phyloP scores from a whole-genome alignment of 176 grass and related monocot genomes.

The Poa pratensis region DNA sequence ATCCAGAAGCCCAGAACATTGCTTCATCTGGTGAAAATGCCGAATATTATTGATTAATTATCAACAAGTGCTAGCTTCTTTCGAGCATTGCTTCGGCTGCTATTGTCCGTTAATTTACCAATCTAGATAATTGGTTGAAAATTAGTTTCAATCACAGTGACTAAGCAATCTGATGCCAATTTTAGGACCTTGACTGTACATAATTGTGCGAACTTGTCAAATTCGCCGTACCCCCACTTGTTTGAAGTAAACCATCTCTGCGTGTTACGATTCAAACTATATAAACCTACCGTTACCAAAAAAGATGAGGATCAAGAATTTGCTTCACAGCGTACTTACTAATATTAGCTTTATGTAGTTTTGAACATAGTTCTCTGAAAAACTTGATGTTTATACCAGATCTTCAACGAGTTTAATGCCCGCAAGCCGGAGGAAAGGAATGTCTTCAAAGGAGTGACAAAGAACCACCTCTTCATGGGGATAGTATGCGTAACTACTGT shows the following conservation, averaged over 20 bases:
- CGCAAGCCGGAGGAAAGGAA: constrained; percentile 88
- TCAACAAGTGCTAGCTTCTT: not conserved
- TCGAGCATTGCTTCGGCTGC: not conserved
- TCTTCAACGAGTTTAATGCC: constrained; percentile 95
- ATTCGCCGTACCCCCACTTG: not conserved
- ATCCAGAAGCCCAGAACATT: not conserved
- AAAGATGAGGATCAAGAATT: not conserved
- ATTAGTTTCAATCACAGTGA: not conserved
- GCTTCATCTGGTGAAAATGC: not conserved
- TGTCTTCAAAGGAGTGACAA: constrained; percentile 81
- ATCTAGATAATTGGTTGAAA: not conserved
- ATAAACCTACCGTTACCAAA: not conserved
- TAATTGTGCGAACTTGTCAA: not conserved
- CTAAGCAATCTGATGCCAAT: not conserved
- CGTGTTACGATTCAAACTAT: constrained; percentile 3
- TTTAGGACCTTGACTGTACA: constrained; percentile 1
- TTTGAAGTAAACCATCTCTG: not conserved
- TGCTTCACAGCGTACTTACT: not conserved
- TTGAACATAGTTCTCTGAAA: not conserved
- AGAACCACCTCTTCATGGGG: constrained; percentile 76
- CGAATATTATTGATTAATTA: not conserved
- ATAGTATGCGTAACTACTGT: constrained; percentile 74
- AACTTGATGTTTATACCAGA: constrained; percentile 49
- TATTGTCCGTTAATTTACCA: not conserved
- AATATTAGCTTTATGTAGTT: not conserved